Conservation (phyloP, 73 alveolate species). For the Halteria grandinella region DNA sequence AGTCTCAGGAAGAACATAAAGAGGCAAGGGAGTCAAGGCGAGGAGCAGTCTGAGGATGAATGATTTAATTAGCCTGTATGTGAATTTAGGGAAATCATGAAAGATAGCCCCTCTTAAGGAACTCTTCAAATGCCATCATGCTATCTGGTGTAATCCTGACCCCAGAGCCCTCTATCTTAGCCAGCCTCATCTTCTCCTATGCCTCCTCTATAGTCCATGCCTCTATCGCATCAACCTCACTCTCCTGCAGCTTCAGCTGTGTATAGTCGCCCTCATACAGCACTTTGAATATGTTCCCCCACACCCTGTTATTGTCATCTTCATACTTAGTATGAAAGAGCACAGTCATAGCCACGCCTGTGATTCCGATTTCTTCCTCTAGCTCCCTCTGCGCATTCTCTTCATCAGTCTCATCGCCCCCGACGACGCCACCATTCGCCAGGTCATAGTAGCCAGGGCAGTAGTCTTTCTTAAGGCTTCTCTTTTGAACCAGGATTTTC, state of each 20-base stretch:
- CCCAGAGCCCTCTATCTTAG: background rate
- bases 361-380: conserved; percentile 68
- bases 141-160: conserved; percentile 32
- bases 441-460: conserved; percentile 89
- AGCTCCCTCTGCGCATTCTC: conserved; percentile 69
- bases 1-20: no score
- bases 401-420: conserved; percentile 70
- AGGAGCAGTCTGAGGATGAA: no score
- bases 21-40: no score
- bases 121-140: conserved; percentile 6
- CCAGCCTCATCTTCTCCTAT: conserved; percentile 1
- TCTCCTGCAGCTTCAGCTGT: conserved; percentile 14
- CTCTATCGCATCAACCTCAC: conserved; percentile 17
- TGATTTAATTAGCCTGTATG: no score
- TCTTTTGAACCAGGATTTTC: conserved; percentile 71
- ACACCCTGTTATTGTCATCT: conserved; percentile 37
- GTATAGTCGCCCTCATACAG: conserved; percentile 42
- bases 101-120: no score
- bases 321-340: conserved; percentile 40
- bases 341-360: conserved; percentile 18
- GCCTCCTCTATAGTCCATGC: conserved; percentile 11
- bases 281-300: conserved; percentile 65
- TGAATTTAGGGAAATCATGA: no score
- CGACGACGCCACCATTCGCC: conserved; percentile 86
- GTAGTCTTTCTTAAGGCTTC: conserved; percentile 79